A percentile compares a stretch with the other conserved stretches of the same genome.
Evolutionary conservation across 2,329 filamentous ascomycete genomes (phyloP).

Genomic region (Talaromyces sp.): DNA sequence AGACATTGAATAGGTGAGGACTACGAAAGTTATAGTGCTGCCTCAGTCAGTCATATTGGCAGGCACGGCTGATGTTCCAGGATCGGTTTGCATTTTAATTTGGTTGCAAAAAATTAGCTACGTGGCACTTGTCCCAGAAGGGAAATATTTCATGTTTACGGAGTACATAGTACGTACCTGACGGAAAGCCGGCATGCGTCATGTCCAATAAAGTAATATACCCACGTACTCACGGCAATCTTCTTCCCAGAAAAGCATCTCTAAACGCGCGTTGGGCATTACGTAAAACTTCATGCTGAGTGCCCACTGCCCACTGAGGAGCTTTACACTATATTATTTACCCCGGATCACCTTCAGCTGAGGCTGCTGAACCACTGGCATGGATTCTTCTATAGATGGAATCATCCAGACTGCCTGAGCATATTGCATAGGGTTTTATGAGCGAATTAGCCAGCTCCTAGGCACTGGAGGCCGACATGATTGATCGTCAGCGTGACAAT

Average conservation of each 20-base stretch:
- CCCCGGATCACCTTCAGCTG: not conserved
- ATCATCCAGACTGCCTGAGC: too few species aligned
- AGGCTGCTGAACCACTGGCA: not conserved
- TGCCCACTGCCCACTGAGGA: not conserved
- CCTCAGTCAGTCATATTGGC: not conserved
- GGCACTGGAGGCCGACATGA: not conserved
- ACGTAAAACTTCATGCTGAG: not conserved
- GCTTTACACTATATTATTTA: not conserved
- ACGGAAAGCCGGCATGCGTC: not conserved
- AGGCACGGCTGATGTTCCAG: not conserved
- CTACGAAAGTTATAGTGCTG: not conserved
- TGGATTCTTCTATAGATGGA: too few species aligned
- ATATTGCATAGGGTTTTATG: too few species aligned
- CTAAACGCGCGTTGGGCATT: not conserved
- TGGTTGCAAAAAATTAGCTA: not conserved
- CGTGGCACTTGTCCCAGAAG: not conserved
- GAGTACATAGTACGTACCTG: not conserved
- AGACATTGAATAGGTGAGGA: not conserved
- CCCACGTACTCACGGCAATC: not conserved
- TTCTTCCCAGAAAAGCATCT: not conserved
- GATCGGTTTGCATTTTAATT: not conserved
- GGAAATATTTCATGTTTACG: not conserved
- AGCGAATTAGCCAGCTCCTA: too few species aligned
- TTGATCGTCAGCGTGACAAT: not conserved
- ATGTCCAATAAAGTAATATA: too few species aligned